Evolutionary conservation across 2,329 filamentous ascomycete genomes (phyloP).

Genomic region (Colletotrichum falcatum): DNA sequence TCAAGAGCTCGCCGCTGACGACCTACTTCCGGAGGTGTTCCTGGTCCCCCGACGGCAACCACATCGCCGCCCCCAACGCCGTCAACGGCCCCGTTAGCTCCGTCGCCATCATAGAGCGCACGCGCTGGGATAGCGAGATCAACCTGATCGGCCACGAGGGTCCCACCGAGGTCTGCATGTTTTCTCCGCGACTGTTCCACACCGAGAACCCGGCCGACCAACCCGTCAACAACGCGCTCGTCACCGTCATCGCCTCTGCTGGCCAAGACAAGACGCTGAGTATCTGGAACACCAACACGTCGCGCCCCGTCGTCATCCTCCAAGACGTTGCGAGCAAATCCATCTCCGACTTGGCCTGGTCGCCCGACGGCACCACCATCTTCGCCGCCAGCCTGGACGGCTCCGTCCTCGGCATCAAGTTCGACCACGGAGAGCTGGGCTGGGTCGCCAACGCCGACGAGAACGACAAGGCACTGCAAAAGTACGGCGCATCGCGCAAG

Average conservation of each 20-base stretch:
- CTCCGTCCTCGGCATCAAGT: slow-evolving; percentile 83
- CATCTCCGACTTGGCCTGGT: slow-evolving; percentile 94
- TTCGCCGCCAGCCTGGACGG: slow-evolving; percentile 92
- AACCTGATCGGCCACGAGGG: slow-evolving; percentile 98
- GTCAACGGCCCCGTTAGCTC: slow-evolving; percentile 98
- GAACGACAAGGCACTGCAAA: slow-evolving; percentile 92
- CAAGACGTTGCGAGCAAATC: slow-evolving; percentile 92
- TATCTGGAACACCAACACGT: slow-evolving; percentile 97
- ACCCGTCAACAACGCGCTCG: slow-evolving; percentile 64
- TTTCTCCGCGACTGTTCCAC: slow-evolving; percentile 91
- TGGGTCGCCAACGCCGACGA: slow-evolving; percentile 88
- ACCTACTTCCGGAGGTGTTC: slow-evolving; percentile 97
- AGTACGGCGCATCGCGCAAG: slow-evolving; percentile 89
- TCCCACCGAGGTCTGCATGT: slow-evolving; percentile 96
- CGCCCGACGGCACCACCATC: slow-evolving; percentile 87
- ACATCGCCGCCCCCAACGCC: slow-evolving; percentile 96
- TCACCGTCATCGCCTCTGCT: slow-evolving; percentile 96
- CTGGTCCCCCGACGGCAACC: slow-evolving; percentile 97
- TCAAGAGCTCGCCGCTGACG: slow-evolving; percentile 90
- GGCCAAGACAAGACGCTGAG: slow-evolving; percentile 97
- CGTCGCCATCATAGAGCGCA: slow-evolving; percentile 93
- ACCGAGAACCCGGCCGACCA: slow-evolving; percentile 72
- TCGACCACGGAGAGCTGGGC: slow-evolving; percentile 88
- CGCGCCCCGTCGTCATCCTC: slow-evolving; percentile 87
- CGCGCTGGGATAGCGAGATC: slow-evolving; percentile 95